phyloP scores from a whole-genome alignment of 768 basidiomycete genomes.

The Phylloporus sp. region DNA sequence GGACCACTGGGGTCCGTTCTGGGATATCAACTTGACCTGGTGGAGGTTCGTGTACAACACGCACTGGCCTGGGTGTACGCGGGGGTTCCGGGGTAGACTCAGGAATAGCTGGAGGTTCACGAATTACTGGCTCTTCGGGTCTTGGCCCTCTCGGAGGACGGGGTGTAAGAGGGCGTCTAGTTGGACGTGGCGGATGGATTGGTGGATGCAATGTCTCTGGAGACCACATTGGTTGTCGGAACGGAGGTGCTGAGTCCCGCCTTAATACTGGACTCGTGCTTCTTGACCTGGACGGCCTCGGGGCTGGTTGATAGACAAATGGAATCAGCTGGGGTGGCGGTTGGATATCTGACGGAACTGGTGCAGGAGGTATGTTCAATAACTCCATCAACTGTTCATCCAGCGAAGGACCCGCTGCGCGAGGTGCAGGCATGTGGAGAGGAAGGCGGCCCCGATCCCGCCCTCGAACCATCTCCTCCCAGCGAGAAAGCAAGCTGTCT shows the following conservation, averaged over 20 bases:
- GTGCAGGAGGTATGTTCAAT: slow-evolving; percentile 43
- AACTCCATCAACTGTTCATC: slow-evolving; percentile 61
- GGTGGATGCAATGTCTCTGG: slow-evolving; percentile 18
- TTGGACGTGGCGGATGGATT: slow-evolving; percentile 3
- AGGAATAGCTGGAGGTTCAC: slow-evolving; percentile 8
- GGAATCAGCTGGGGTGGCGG: slow-evolving; percentile 52
- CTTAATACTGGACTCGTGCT: slow-evolving; percentile 38
- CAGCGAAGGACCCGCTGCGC: slow-evolving; percentile 46
- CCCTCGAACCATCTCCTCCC: slow-evolving; percentile 24
- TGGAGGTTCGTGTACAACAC: slow-evolving; percentile 3
- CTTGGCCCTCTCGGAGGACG: background rate
- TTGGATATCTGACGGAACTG: slow-evolving; percentile 38
- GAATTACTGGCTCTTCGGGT: background rate
- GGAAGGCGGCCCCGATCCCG: slow-evolving; percentile 28
- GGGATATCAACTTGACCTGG: slow-evolving; percentile 12
- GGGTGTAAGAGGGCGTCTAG: slow-evolving; percentile 6
- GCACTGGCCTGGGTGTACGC: slow-evolving; percentile 8
- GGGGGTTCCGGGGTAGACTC: background rate
- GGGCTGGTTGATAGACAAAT: slow-evolving; percentile 51
- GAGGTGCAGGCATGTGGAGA: slow-evolving; percentile 44
- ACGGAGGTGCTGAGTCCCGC: slow-evolving; percentile 25
- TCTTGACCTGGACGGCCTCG: slow-evolving; percentile 35
- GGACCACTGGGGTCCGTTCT: slow-evolving; percentile 22
- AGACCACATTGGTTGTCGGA: slow-evolving; percentile 21
- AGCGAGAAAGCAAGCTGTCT: slow-evolving; percentile 26